phyloP scores from a whole-genome alignment of 2,329 filamentous ascomycete genomes.

The Talaromyces sp. region DNA sequence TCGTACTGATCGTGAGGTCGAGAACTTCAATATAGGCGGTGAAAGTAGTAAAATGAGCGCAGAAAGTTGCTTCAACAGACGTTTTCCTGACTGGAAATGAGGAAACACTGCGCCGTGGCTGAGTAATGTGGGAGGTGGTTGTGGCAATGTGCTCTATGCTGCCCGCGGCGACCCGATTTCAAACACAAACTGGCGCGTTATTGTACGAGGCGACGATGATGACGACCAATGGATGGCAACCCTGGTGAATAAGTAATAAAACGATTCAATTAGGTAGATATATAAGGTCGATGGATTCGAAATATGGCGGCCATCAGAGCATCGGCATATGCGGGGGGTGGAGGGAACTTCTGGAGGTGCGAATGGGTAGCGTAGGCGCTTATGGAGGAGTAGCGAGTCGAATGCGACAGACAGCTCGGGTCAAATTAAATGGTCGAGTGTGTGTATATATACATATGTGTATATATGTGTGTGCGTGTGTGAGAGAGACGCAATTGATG shows the following conservation, averaged over 20 bases:
- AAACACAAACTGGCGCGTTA: slow-evolving; percentile 1
- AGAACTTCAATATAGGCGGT: neutral
- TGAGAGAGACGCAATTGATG: neutral
- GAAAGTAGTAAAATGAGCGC: neutral
- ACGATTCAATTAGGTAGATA: neutral
- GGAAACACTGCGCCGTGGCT: neutral
- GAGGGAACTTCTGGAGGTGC: neutral
- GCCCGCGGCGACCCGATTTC: slow-evolving; percentile 4
- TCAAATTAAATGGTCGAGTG: neutral
- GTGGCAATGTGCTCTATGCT: neutral
- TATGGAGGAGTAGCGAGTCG: neutral
- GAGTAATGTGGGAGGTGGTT: slow-evolving; percentile 8
- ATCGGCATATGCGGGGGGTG: neutral
- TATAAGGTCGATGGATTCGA: neutral
- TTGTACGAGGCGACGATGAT: neutral
- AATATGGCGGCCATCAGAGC: neutral
- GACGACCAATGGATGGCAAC: neutral
- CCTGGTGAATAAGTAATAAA: neutral
- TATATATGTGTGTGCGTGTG: neutral
- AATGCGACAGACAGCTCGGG: neutral
- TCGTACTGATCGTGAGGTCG: neutral
- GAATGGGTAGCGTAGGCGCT: slow-evolving; percentile 9
- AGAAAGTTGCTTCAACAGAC: no score
- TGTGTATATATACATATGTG: neutral
- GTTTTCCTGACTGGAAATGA: neutral